These are phyloP conservation scores for Rhododendron ovatum DNA, from an alignment of 148 eudicot species.

Conservation along the genomic window DNA sequence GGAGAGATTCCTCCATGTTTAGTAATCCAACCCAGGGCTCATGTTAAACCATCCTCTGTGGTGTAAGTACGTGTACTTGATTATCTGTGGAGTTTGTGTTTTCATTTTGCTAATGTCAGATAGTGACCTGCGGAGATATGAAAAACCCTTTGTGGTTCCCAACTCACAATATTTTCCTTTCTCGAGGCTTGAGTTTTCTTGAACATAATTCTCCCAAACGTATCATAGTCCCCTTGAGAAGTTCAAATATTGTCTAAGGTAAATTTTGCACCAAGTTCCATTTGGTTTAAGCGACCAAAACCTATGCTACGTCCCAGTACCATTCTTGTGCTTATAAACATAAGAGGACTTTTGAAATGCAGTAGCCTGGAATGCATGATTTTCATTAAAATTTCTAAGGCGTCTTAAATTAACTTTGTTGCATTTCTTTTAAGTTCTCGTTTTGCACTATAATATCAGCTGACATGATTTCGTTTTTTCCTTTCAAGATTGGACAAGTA, in stretches of 20 bases:
- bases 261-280: background rate
- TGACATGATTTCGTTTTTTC: background rate
- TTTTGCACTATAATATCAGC: background rate
- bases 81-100: background rate
- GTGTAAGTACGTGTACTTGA: slow-evolving; percentile 2
- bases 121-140: background rate
- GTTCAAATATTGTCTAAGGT: background rate
- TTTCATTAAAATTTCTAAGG: background rate
- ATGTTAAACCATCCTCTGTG: background rate
- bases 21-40: background rate
- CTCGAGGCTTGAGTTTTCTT: background rate
- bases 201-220: background rate
- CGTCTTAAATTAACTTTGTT: background rate
- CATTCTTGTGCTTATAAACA: background rate
- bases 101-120: background rate
- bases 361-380: background rate
- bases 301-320: background rate
- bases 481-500: slow-evolving; percentile 66
- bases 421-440: background rate
- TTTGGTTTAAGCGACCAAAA: background rate
- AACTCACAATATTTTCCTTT: background rate
- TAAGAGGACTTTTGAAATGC: slow-evolving; percentile 1
- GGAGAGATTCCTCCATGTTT: background rate
- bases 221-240: background rate
- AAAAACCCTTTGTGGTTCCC: background rate